Base-by-base conservation (phyloP, 73 alveolate genomes). In the Diophrys sp. region DNA sequence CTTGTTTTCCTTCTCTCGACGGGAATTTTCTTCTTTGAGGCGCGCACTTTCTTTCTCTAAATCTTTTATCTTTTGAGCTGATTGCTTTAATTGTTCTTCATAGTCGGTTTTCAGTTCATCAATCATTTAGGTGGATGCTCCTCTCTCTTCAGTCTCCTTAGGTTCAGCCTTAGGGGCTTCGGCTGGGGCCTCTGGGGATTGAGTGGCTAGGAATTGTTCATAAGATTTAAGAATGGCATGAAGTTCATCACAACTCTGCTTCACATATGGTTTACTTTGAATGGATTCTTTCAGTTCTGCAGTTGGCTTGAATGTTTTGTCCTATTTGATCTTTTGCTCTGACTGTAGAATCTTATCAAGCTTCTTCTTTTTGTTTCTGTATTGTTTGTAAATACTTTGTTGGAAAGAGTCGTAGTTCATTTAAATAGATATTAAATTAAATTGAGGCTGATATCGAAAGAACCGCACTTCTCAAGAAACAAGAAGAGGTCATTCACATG, bases 371-470 rank as follows among this genome's bases (percentile, higher is more conserved):
- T 44, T 44, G 62, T 44, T 44, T 11, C 62, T 5, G 62, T 44
- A 44, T 18, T 44, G 62, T 11, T 44, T 44, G 62, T 44, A 44
- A 44, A 44, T 44, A 11, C n/a, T 44, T 44, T 44, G 5, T 18
- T 44, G 62, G 18, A 44, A 44, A 44, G 62, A 5, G 62, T 44
- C 62, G 62, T 44, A 44, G 62, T 44, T 44, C 62, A 44, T 44
- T 44, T 44, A n/a, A n/a, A n/a, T n/a, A n/a, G n/a, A n/a, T n/a
- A n/a, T n/a, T n/a, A n/a, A n/a, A n/a, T n/a, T n/a, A n/a, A n/a
- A n/a, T n/a, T n/a, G 73, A 80, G 1, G 90, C 92, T 14, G 95
- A 88, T 71, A 74, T 77, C n/a, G 89, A 80, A 84, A 73, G 92
- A 26, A 70, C 92, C 26, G 85, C 75, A 44, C 80, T 88, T 66